A percentile compares a stretch with the other conserved stretches of the same genome.
Evolutionary conservation across 2,329 filamentous ascomycete species (phyloP).

Genomic region (Colletotrichum echinochloae): DNA sequence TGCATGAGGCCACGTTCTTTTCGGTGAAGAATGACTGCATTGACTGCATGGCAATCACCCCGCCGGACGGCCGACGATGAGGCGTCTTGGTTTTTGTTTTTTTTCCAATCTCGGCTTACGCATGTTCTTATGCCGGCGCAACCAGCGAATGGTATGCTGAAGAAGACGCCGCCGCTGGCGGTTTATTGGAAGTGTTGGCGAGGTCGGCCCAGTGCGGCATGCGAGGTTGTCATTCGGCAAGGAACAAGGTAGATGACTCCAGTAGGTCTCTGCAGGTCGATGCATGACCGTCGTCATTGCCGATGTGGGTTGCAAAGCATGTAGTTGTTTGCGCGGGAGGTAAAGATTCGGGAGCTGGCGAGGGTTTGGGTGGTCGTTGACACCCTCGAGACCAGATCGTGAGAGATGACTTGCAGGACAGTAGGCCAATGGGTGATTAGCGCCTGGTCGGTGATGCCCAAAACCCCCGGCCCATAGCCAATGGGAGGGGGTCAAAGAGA

Average conservation of each 20-base stretch:
- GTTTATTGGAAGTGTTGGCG: background rate
- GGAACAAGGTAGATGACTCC: background rate
- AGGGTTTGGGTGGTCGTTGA: background rate
- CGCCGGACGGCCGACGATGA: background rate
- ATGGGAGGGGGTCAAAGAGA: background rate
- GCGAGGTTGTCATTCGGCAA: background rate
- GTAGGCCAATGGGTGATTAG: conserved; percentile 1
- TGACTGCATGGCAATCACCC: conserved; percentile 18
- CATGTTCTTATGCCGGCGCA: conserved; percentile 8
- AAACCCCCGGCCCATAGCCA: background rate
- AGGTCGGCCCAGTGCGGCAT: background rate
- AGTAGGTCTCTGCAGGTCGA: conserved; percentile 1
- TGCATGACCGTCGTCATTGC: conserved; percentile 14
- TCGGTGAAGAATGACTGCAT: conserved; percentile 36
- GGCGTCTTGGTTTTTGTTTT: background rate
- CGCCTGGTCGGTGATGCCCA: conserved; percentile 1
- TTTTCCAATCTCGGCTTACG: conserved; percentile 12
- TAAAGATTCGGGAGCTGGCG: background rate
- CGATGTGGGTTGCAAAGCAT: conserved; percentile 9
- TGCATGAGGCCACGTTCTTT: conserved; percentile 23
- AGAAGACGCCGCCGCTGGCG: background rate
- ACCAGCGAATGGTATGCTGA: conserved; percentile 23
- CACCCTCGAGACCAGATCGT: background rate
- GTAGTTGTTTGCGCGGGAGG: background rate
- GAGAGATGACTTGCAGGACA: conserved; percentile 30